Base-by-base conservation (phyloP, 73 alveolate species). In the Symbiodinium natans region DNA sequence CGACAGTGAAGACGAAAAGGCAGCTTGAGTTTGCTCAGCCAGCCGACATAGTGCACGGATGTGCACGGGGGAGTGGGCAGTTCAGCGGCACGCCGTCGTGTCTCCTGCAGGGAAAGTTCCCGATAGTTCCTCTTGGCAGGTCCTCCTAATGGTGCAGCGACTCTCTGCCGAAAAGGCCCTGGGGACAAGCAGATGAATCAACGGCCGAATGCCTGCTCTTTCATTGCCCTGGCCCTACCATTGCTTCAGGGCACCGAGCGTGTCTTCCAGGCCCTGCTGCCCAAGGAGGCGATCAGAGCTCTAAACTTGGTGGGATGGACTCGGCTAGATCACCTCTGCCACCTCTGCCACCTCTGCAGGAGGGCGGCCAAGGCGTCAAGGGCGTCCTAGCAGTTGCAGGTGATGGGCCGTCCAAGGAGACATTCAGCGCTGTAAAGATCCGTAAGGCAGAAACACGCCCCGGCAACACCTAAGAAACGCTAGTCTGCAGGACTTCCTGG, bases 1-100 rank as follows among this genome's bases (percentile, higher is more conserved):
- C 54, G 97, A 90, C 97, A 90, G 82, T 82, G 97, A 90, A 89
- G 97, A 90, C n/a, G 97, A 90, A 54, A 90, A 90, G 97, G 96
- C 87, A 43, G 11, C 40, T 21, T 29, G 33, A 9, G 6, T 46
- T 46, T n/a, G n/a, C n/a, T n/a, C n/a, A n/a, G n/a, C n/a, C n/a
- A n/a, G n/a, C n/a, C n/a, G n/a, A n/a, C n/a, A n/a, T n/a, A n/a
- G n/a, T n/a, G n/a, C n/a, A n/a, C n/a, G n/a, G n/a, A n/a, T n/a
- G n/a, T n/a, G n/a, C n/a, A n/a, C n/a, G n/a, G n/a, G n/a, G n/a
- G n/a, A n/a, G n/a, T n/a, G n/a, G n/a, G n/a, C n/a, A n/a, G n/a
- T n/a, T n/a, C n/a, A n/a, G n/a, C n/a, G n/a, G n/a, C n/a, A n/a
- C n/a, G n/a, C n/a, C n/a, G n/a, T n/a, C n/a, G n/a, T n/a, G n/a